Evolutionary conservation across 495 filamentous ascomycete genomes (phyloP).

Genomic region (Neurospora sp.): DNA sequence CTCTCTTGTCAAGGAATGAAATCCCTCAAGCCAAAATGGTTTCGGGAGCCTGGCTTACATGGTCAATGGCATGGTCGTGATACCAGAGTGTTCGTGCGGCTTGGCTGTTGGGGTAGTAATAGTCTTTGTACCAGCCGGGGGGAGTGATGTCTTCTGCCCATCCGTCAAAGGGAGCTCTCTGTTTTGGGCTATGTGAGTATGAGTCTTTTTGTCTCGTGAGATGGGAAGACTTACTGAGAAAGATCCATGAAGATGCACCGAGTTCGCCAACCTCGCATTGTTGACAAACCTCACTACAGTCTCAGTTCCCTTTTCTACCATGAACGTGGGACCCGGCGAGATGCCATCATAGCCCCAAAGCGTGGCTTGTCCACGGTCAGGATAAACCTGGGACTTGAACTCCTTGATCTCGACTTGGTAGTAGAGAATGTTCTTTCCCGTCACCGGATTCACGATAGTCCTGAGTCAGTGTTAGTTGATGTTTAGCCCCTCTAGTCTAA

Average conservation of each 20-base stretch:
- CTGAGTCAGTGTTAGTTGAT: background rate
- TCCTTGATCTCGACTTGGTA: slow-evolving; percentile 40
- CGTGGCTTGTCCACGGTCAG: slow-evolving; percentile 32
- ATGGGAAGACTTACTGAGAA: slow-evolving; percentile 15
- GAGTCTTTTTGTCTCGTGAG: background rate
- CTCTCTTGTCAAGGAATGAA: too few species aligned
- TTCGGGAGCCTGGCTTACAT: slow-evolving; percentile 9
- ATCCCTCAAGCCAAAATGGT: background rate
- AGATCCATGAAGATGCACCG: slow-evolving; percentile 45
- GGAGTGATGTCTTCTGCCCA: slow-evolving; percentile 46
- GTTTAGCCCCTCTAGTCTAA: background rate
- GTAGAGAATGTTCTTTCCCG: slow-evolving; percentile 19
- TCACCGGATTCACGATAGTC: slow-evolving; percentile 22
- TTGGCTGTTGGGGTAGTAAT: slow-evolving; percentile 49
- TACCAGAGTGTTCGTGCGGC: slow-evolving; percentile 45
- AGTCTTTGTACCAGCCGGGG: slow-evolving; percentile 46
- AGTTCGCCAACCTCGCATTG: slow-evolving; percentile 27
- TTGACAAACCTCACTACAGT: slow-evolving; percentile 45
- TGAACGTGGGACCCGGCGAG: slow-evolving; percentile 42
- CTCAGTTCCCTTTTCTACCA: slow-evolving; percentile 33
- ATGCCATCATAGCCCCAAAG: slow-evolving; percentile 46
- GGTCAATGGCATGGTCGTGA: slow-evolving; percentile 41
- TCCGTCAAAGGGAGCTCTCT: slow-evolving; percentile 32
- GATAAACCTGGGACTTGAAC: slow-evolving; percentile 38
- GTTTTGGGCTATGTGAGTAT: background rate